Evolutionary conservation across 2,329 filamentous ascomycete genomes (phyloP).

Genomic region (Ophiostoma montium): DNA sequence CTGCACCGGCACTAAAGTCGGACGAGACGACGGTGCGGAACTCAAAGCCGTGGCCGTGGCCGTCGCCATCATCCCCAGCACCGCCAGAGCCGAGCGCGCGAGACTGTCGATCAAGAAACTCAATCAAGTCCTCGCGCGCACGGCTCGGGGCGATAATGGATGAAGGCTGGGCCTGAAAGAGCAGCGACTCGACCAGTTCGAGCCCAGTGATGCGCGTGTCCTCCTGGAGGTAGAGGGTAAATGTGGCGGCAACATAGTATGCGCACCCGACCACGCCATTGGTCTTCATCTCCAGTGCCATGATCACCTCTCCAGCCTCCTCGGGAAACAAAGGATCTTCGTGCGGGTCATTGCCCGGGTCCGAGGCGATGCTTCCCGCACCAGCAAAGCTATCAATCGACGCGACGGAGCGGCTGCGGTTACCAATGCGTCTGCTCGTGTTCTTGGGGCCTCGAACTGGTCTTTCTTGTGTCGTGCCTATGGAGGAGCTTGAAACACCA

Average conservation of each 20-base stretch:
- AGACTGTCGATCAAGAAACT: conserved; percentile 17
- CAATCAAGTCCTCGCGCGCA: conserved; percentile 27
- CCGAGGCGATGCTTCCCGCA: background rate
- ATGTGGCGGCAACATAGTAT: conserved; percentile 60
- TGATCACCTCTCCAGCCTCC: conserved; percentile 49
- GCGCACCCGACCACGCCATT: conserved; percentile 65
- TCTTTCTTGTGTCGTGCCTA: background rate
- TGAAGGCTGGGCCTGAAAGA: conserved; percentile 41
- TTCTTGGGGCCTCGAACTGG: background rate
- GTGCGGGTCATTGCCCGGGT: background rate
- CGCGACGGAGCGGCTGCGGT: background rate
- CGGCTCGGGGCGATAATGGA: conserved; percentile 37
- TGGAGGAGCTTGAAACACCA: background rate
- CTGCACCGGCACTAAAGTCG: conserved; percentile 58
- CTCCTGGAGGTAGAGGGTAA: conserved; percentile 60
- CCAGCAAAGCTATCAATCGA: background rate
- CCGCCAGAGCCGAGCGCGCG: background rate
- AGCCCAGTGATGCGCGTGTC: conserved; percentile 57
- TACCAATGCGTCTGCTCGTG: background rate
- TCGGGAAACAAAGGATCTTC: background rate
- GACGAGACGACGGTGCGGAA: conserved; percentile 54
- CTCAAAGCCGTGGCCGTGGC: conserved; percentile 20
- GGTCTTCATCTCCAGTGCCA: conserved; percentile 66
- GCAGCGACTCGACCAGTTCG: conserved; percentile 50
- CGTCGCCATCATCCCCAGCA: background rate